Percentiles rank a stretch among this genome's conserved stretches.
Conservation (phyloP, 2,329 filamentous ascomycete genomes). For the Trichoderma guizhouense region DNA sequence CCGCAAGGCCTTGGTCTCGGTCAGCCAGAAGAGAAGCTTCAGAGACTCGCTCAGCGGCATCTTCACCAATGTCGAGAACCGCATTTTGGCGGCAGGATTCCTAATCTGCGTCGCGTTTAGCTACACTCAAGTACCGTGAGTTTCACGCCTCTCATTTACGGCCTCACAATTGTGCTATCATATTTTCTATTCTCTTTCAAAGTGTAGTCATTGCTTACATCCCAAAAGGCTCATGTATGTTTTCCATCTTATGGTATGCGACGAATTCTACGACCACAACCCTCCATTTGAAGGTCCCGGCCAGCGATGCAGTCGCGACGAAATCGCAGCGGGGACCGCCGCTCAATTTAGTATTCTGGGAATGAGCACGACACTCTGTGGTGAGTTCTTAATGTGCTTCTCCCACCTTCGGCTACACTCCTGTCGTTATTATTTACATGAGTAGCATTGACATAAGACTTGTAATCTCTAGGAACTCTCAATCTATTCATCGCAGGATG, state of each 20-base stretch:
- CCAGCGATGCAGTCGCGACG: constrained; percentile 57
- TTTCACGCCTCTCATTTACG: constrained; percentile 2
- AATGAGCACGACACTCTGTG: constrained; percentile 65
- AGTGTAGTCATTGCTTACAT: constrained; percentile 10
- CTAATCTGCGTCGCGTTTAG: constrained; percentile 53
- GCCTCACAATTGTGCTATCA: neutral
- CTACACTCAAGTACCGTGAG: constrained; percentile 49
- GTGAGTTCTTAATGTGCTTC: constrained; percentile 29
- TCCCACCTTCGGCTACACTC: too few species aligned
- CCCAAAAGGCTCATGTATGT: constrained; percentile 52
- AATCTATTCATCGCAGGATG: constrained; percentile 67
- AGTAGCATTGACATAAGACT: neutral
- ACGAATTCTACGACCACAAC: constrained; percentile 62
- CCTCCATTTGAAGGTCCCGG: constrained; percentile 45
- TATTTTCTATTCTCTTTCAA: neutral
- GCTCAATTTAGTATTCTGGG: constrained; percentile 62
- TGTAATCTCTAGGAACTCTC: constrained; percentile 38
- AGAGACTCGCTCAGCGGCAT: constrained; percentile 6
- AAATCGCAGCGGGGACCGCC: constrained; percentile 63
- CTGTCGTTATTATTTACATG: neutral
- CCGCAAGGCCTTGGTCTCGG: neutral
- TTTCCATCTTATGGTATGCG: constrained; percentile 69
- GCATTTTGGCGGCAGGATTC: constrained; percentile 57
- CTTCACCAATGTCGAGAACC: constrained; percentile 37
- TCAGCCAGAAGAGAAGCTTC: neutral